Evolutionary conservation across 495 filamentous ascomycete species (phyloP), one percentile per base, ranked within the genome.

Genomic region (Melanomma pulvis-pyrius): DNA sequence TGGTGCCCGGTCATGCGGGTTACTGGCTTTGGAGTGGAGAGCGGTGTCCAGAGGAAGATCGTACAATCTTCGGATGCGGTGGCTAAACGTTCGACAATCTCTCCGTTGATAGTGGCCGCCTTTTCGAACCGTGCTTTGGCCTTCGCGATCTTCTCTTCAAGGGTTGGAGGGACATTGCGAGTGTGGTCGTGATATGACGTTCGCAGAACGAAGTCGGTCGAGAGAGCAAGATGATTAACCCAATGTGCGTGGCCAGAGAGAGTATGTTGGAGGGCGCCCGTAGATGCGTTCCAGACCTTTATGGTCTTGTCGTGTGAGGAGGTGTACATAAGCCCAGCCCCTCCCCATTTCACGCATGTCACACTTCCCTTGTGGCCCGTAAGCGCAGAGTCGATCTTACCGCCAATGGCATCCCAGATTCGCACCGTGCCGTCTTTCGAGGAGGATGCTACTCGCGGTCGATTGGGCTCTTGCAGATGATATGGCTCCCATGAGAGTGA

Each of bases 11-110:
- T 76, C 55, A 99, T 82, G 29, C 94, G 84, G n/a, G 91, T 87
- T 12, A 98, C 77, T 6, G 93, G 92, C 74, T 97, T 97, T 19
- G 79, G 90, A 19, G 88, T 87, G 56, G 77, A 82, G 19, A 85
- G 82, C 0, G 96, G 96, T 32, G 96, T 90, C 96, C 96, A 99
- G 52, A 99, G 84, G 72, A 90, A 97, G 82, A 98, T 94, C 6
- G 94, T 98, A 78, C 91, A 94, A 73, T 99, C 96, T 71, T 99
- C 94, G 72, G 87, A 90, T 1, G 93, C 96, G 1, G 92, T 92
- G 1, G 96, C 92, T 2, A 97, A 80, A 21, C 92, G 86, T 78
- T 99, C 94, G 1, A 90, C 85, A 39, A 94, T 83, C 70, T 89
- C 86, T 55, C 89, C 90, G 39, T 88, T 84, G 39, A 92, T 82